These are phyloP conservation scores for Actinomucor elegans DNA, from an alignment of 371 early-diverging fungal genomes.

Conservation along the genomic window DNA sequence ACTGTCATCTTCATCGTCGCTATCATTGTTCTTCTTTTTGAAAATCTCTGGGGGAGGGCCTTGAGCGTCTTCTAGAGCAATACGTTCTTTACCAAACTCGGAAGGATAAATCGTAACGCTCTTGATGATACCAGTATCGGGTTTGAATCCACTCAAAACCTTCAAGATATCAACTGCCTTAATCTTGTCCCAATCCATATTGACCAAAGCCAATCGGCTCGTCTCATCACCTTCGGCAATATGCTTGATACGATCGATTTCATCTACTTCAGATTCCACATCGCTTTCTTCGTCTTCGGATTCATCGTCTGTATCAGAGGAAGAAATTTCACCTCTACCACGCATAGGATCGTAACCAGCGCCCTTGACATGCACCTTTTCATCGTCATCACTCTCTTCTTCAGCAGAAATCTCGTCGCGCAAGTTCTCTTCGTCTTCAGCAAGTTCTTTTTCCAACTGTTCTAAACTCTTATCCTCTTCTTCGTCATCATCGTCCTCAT, in stretches of 20 bases:
- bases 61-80: constrained; percentile 71
- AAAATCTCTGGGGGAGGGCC: constrained; percentile 89
- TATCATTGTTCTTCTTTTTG: constrained; percentile 22
- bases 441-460: constrained; percentile 49
- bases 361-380: constrained; percentile 13
- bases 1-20: constrained; percentile 33
- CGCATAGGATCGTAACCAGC: constrained; percentile 78
- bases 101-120: constrained; percentile 91
- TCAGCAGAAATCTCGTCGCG: constrained; percentile 13
- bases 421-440: constrained; percentile 41
- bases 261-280: constrained; percentile 66
- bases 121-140: constrained; percentile 70
- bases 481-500: constrained; percentile 39
- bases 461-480: constrained; percentile 38
- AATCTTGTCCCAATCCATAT: constrained; percentile 96
- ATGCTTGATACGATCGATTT: constrained; percentile 35
- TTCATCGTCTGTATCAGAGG: constrained; percentile 57
- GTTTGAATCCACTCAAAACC: constrained; percentile 85
- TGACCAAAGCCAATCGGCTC: constrained; percentile 87
- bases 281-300: constrained; percentile 52
- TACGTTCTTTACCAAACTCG: constrained; percentile 92
- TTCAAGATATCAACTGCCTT: constrained; percentile 86
- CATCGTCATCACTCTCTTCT: constrained; percentile 29
- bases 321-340: constrained; percentile 75
- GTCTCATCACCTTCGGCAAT: constrained; percentile 88